Evolutionary conservation across 2,329 filamentous ascomycete genomes (phyloP), one percentile per base, ranked within the genome.

Genomic region (Tolypocladium sp.): DNA sequence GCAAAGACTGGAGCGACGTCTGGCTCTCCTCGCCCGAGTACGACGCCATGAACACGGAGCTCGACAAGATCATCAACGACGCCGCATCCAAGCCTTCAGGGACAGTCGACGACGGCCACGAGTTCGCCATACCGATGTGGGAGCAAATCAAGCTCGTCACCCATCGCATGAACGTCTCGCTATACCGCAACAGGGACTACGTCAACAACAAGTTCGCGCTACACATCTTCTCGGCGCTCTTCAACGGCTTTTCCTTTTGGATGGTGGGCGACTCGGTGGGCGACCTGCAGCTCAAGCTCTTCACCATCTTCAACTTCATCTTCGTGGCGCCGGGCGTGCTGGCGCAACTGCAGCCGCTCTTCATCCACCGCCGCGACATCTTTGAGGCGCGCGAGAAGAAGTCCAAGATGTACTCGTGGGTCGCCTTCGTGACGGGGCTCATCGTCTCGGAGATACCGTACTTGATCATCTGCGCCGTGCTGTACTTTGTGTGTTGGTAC

Each of bases 91-190:
- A 74, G 62, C 70, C 77, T 1, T 69, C 73, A 0, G 75, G 70
- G 57, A 75, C 68, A 62, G 63, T 68, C 60, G 74, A 78, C 30
- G 76, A 80, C 57, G 88, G 83, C 61, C 78, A 84, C 56, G 88
- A 92, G 70, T 93, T 92, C 63, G 90, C 90, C 0, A 86, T 84
- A 8, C 80, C 87, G 0, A 82, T 92, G 62, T 74, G 68, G 64
- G 72, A 81, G 38, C 90, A 93, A 69, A 73, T 86, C 49, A 82
- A 78, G 63, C 77, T 88, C 57, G 88, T 90, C 51, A 81, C 83
- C 10, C 71, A 81, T 4, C 88, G 90, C 35, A 82, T 79, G 72
- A 85, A 84, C 63, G 67, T 82, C 0, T 77, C 86, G 0, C 75
- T 90, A 6, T 91, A 77, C 73, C 80, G 88, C 58, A 90, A 89